phyloP scores from a whole-genome alignment of 2,329 filamentous ascomycete species.

The Trichoderma sp. region DNA sequence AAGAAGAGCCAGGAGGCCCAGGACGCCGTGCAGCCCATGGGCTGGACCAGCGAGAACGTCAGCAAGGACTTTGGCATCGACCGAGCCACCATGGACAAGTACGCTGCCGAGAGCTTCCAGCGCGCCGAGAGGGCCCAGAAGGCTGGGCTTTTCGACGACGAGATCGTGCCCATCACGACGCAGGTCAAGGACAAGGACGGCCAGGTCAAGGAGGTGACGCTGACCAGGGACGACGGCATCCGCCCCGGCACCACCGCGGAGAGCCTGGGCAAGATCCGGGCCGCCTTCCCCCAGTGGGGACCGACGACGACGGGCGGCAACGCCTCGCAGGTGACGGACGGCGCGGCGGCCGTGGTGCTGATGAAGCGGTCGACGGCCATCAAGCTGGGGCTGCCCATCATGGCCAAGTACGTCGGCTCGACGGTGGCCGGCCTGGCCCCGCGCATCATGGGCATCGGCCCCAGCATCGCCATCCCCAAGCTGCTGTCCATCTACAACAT shows the following conservation, averaged over 20 bases:
- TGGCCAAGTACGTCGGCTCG: slow-evolving; percentile 92
- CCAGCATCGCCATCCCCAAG: slow-evolving; percentile 75
- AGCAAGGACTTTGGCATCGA: slow-evolving; percentile 84
- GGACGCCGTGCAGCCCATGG: slow-evolving; percentile 95
- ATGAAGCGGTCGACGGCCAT: slow-evolving; percentile 94
- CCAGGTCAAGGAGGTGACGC: slow-evolving; percentile 72
- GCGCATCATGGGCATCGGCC: slow-evolving; percentile 94
- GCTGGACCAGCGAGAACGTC: slow-evolving; percentile 96
- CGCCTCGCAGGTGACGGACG: slow-evolving; percentile 92
- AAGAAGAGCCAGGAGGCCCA: slow-evolving; percentile 70
- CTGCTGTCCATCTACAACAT: slow-evolving; percentile 79
- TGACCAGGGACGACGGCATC: slow-evolving; percentile 88
- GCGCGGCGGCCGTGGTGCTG: slow-evolving; percentile 82
- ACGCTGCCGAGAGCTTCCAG: slow-evolving; percentile 83
- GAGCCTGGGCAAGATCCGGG: slow-evolving; percentile 77
- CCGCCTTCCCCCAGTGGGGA: slow-evolving; percentile 89
- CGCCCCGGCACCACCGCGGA: slow-evolving; percentile 88
- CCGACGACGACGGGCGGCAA: slow-evolving; percentile 81
- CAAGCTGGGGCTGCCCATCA: slow-evolving; percentile 83
- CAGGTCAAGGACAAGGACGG: slow-evolving; percentile 83
- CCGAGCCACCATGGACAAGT: slow-evolving; percentile 79
- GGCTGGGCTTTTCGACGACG: slow-evolving; percentile 86
- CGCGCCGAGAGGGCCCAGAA: slow-evolving; percentile 89
- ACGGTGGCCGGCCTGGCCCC: slow-evolving; percentile 89
- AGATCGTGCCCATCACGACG: slow-evolving; percentile 86